Evolutionary conservation across 192 early-diverging fungal species (phyloP).

Genomic region (Podila verticillata): DNA sequence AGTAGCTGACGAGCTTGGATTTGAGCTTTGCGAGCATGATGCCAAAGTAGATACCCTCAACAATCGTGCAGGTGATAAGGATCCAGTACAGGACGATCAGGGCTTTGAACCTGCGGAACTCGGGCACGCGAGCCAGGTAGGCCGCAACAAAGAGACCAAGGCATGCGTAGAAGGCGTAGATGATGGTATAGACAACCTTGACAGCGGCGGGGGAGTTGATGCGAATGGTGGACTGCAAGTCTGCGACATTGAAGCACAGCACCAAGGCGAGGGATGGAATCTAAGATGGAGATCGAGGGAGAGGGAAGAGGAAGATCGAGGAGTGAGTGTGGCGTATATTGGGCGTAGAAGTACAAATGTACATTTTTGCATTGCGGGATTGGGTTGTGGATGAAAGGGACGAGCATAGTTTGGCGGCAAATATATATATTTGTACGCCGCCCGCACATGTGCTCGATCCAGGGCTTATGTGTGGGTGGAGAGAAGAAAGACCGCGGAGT

Average conservation of each 20-base stretch:
- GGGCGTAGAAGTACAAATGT: background rate
- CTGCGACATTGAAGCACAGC: conserved; percentile 23
- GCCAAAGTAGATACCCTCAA: conserved; percentile 48
- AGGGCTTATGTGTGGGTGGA: no score
- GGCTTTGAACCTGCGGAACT: conserved; percentile 7
- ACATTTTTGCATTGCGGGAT: no score
- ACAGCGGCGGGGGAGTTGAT: conserved; percentile 28
- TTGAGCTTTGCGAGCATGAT: conserved; percentile 37
- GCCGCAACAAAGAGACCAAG: conserved; percentile 12
- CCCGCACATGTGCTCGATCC: no score
- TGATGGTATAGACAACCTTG: conserved; percentile 23
- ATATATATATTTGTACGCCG: no score
- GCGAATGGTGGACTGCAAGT: conserved; percentile 7
- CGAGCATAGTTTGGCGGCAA: no score
- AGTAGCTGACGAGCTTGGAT: conserved; percentile 27
- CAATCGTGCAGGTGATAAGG: conserved; percentile 15
- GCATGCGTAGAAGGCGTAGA: conserved; percentile 29
- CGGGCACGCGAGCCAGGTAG: background rate
- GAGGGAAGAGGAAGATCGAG: background rate
- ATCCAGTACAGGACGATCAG: conserved; percentile 40
- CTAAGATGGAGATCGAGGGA: conserved; percentile 6
- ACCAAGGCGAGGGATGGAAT: conserved; percentile 26
- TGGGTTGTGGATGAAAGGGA: no score
- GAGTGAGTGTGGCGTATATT: background rate
- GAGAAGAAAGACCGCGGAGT: no score